Base-by-base conservation (phyloP, 1,284 basidiomycete species). In the Sporisorium sorghi region DNA sequence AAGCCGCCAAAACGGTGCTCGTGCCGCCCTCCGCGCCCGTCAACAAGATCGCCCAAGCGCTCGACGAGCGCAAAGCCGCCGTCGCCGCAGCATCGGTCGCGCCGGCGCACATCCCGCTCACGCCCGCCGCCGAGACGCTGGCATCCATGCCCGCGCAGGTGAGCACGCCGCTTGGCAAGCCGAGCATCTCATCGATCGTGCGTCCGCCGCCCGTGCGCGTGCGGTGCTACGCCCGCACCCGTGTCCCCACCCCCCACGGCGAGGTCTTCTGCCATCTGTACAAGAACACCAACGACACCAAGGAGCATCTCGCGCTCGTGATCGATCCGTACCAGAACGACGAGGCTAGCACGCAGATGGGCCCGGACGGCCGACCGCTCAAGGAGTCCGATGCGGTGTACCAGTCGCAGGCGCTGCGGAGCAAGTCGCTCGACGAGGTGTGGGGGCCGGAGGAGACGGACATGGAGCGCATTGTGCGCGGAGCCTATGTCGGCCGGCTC, bases 261-360 rank as follows among this genome's bases (percentile, higher is more conserved):
- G 91, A 93, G 21, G 89, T 92, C 33, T 98, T 98, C 86, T 88
- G 97, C 15, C 94, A 99, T 82, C 87, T 99, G 40, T 99, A 99
- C 87, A 86, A 86, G 64, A 98, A 97, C 85, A 92, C 91, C 82
- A 89, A 88, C 64, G 93, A 94, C 86, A 59, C 72, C 46, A 99
- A 99, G 86, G 97, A 99, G 84, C 97, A 99, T 84, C 89, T 99
- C n/a, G 96, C 97, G 0, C 90, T 99, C 59, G 94, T 99, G 66
- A 89, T 96, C 50, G 97, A 99, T 85, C 79, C 81, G 4, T 73
- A 76, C 23, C 81, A 83, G 63, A 83, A 82, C 58, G 72, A 79
- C 26, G 59, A 70, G 9, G 55, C 19, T 5, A 60, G 56, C 23
- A 58, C 49, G 1, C 44, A 53, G 35, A 54, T 73, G 26, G 68